These are phyloP conservation scores for Torrubiella hemipterigena DNA, from an alignment of 2,329 filamentous ascomycete species.

Conservation along the genomic window DNA sequence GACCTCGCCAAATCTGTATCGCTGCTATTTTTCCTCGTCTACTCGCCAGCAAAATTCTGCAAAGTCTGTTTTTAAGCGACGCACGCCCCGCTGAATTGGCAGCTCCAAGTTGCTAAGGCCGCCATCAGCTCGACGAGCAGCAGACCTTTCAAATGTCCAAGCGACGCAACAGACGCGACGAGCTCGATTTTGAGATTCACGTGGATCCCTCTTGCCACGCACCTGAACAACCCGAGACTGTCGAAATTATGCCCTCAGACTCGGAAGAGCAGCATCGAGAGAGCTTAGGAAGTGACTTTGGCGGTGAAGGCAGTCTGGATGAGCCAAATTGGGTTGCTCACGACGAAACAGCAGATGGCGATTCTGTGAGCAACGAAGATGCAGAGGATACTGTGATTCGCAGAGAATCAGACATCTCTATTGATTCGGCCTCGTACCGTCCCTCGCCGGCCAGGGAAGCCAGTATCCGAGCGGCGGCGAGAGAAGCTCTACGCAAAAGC, in stretches of 20 bases:
- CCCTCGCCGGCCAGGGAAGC: no score
- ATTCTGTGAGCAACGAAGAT: background rate
- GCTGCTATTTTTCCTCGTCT: background rate
- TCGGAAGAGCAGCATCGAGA: background rate
- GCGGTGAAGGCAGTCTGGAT: background rate
- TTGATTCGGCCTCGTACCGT: slow-evolving; percentile 1
- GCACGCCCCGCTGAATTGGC: no score
- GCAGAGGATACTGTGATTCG: background rate
- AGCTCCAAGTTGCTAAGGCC: no score
- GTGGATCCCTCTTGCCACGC: slow-evolving; percentile 25
- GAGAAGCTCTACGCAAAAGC: background rate
- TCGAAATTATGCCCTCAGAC: background rate
- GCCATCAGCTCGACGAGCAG: no score
- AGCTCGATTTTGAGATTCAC: slow-evolving; percentile 35
- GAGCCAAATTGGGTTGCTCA: background rate
- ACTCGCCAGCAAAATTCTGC: no score
- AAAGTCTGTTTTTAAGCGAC: no score
- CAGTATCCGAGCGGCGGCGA: background rate
- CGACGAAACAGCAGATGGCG: slow-evolving; percentile 2
- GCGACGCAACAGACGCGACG: slow-evolving; percentile 16
- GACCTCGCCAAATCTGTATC: no score
- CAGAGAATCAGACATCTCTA: background rate
- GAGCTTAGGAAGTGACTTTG: background rate
- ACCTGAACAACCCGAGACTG: slow-evolving; percentile 1
- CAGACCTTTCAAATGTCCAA: slow-evolving; percentile 17